Percentiles rank a stretch among this genome's conserved stretches.
Conservation (phyloP, 768 basidiomycete genomes). For the Suillus discolor region DNA sequence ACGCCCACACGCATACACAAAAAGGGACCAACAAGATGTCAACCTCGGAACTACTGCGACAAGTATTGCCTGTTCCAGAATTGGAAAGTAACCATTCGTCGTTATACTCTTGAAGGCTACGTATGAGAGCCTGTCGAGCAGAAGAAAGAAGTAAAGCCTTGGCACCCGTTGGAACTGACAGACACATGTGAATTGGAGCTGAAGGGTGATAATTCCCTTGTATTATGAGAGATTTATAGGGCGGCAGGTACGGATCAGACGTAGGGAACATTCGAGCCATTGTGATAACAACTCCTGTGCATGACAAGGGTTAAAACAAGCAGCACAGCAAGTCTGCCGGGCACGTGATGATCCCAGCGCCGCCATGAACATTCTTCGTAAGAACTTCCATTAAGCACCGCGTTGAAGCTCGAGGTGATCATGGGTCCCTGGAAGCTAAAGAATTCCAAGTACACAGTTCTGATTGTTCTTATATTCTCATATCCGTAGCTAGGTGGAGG, state of each 20-base stretch:
- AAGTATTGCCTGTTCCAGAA: constrained; percentile 41
- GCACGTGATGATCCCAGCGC: constrained; percentile 18
- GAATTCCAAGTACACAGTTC: neutral
- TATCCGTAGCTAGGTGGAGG: neutral
- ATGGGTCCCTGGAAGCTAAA: neutral
- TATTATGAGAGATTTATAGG: constrained; percentile 60
- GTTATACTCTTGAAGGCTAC: constrained; percentile 46
- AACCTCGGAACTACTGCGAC: constrained; percentile 43
- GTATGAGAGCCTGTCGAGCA: constrained; percentile 45
- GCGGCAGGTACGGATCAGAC: constrained; percentile 48
- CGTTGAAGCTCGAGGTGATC: neutral
- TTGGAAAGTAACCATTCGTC: constrained; percentile 46
- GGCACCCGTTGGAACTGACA: constrained; percentile 44
- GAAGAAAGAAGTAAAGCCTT: constrained; percentile 55
- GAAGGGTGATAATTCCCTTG: constrained; percentile 66
- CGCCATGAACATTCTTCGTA: neutral
- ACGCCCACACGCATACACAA: constrained; percentile 3
- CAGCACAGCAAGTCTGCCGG: neutral
- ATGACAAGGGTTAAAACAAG: neutral
- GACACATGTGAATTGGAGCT: constrained; percentile 66
- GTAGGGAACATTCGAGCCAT: constrained; percentile 41
- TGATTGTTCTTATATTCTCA: neutral
- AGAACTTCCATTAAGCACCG: neutral
- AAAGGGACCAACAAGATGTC: constrained; percentile 55
- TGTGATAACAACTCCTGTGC: constrained; percentile 3